These are phyloP conservation scores for Alternaria sp. DNA, from an alignment of 2,329 filamentous ascomycete species.

Conservation along the genomic window DNA sequence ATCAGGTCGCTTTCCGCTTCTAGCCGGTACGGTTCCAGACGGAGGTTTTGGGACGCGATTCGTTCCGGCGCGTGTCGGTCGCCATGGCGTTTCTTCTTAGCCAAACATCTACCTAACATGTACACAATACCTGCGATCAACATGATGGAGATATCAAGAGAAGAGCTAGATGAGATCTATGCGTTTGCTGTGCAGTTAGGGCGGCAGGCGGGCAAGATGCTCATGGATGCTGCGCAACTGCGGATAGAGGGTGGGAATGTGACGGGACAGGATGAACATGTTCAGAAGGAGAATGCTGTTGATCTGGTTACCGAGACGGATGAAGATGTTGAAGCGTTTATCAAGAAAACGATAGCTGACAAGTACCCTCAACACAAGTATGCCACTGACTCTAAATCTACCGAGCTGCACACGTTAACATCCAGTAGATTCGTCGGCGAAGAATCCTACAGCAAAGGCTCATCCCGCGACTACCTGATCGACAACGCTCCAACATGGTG, in stretches of 20 bases:
- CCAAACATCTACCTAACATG: not conserved
- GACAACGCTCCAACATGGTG: constrained; percentile 72
- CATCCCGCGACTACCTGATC: constrained; percentile 73
- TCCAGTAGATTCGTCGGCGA: constrained; percentile 72
- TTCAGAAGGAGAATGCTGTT: constrained; percentile 77
- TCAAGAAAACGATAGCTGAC: constrained; percentile 63
- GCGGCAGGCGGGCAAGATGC: constrained; percentile 71
- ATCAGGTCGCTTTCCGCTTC: not conserved
- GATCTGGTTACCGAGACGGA: constrained; percentile 81
- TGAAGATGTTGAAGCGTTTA: constrained; percentile 75
- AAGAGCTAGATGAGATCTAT: constrained; percentile 70
- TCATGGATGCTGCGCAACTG: constrained; percentile 68
- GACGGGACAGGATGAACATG: constrained; percentile 45
- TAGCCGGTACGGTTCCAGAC: constrained; percentile 12
- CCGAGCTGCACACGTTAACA: not conserved
- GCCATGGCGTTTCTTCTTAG: not conserved
- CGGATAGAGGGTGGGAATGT: constrained; percentile 55
- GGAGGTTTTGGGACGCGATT: not conserved
- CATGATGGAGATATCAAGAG: constrained; percentile 35
- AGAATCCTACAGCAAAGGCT: constrained; percentile 74
- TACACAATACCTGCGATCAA: constrained; percentile 1
- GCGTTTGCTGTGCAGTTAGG: constrained; percentile 73
- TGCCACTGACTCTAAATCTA: rapidly evolving
- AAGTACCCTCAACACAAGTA: constrained; percentile 72
- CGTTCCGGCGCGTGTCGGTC: not conserved